Evolutionary conservation across 352 stramenopile species (phyloP).

Genomic region (Phytophthora pisi): DNA sequence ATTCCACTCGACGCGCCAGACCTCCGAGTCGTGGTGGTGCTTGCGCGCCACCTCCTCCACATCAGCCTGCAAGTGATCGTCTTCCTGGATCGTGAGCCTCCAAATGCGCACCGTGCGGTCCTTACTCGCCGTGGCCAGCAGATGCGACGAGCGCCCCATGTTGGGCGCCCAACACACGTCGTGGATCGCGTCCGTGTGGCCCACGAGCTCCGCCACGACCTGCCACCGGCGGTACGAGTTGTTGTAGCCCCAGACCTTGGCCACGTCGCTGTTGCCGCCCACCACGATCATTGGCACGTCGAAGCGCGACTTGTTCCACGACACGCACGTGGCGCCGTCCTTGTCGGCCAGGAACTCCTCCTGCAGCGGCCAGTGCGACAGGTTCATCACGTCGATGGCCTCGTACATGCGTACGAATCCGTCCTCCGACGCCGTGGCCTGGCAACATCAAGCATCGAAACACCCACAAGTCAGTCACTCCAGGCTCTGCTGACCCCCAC

Average conservation of each 20-base stretch:
- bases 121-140: slow-evolving; percentile 93
- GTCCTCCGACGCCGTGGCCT: slow-evolving; percentile 94
- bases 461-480: too few species aligned
- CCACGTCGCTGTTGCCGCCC: slow-evolving; percentile 88
- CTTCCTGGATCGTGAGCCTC: slow-evolving; percentile 76
- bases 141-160: slow-evolving; percentile 93
- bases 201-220: slow-evolving; percentile 79
- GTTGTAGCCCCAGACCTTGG: slow-evolving; percentile 93
- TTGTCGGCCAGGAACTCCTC: slow-evolving; percentile 87
- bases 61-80: slow-evolving; percentile 68
- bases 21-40: slow-evolving; percentile 89
- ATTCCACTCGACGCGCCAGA: slow-evolving; percentile 97
- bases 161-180: slow-evolving; percentile 97
- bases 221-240: slow-evolving; percentile 89
- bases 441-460: slow-evolving; percentile 6
- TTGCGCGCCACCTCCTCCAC: slow-evolving; percentile 80
- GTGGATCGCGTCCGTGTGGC: slow-evolving; percentile 91
- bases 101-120: slow-evolving; percentile 91
- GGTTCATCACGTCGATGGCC: slow-evolving; percentile 95
- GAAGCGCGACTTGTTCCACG: slow-evolving; percentile 95
- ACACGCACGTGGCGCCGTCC: slow-evolving; percentile 91
- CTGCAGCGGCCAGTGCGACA: slow-evolving; percentile 94
- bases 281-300: slow-evolving; percentile 95
- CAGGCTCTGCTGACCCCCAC: too few species aligned
- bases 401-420: slow-evolving; percentile 96